Base-by-base conservation (phyloP, 805 yeast species). In the Alloascoidea hylecoeti region DNA sequence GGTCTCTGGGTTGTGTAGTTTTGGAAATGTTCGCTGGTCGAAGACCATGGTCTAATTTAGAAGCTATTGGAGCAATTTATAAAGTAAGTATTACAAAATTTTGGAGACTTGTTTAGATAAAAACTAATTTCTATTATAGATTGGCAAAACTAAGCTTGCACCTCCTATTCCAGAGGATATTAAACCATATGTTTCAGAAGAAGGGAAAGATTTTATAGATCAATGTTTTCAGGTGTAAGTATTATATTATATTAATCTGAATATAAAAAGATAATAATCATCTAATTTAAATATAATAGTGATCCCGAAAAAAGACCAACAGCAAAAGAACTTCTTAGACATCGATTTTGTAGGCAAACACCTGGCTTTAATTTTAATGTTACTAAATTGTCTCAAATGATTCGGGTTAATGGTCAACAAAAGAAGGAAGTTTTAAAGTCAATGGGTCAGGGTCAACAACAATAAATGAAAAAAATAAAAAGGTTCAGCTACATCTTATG, bases 1-100 rank as follows among this genome's bases (percentile, higher is more conserved):
- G 99, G 99, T 88, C 97, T 0, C 57, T 89, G 16, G 99, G 99
- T 1, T 92, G 99, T 63, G 96, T 92, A 35, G 94, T 92, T 17
- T 56, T 92, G 38, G 98, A 92, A 56, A 92, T 92, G 97, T 86
- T 82, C 66, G 96, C 96, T 0, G 98, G 97, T 1, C 74, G 86
- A 47, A 64, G 98, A 41, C 98, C 98, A 0, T 92, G 99, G 99
- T 83, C 94, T 1, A 85, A 92, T 43, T 78, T 82, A 46, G 97
- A 89, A 35, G 94, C 89, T 13, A 83, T 88, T 16, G 92, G 95
- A 35, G 98, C 96, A 2, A 83, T 92, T 69, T 80, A 83, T 56
- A 83, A 86, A 58, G 66, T 68, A 36, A 6, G 39, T 12, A 12
- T 9, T 12, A 17, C 5, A 34, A 14, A 9, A 17, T 9, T 14